Conservation (phyloP, 805 yeast species). For the Saturnispora serradocipensis region DNA sequence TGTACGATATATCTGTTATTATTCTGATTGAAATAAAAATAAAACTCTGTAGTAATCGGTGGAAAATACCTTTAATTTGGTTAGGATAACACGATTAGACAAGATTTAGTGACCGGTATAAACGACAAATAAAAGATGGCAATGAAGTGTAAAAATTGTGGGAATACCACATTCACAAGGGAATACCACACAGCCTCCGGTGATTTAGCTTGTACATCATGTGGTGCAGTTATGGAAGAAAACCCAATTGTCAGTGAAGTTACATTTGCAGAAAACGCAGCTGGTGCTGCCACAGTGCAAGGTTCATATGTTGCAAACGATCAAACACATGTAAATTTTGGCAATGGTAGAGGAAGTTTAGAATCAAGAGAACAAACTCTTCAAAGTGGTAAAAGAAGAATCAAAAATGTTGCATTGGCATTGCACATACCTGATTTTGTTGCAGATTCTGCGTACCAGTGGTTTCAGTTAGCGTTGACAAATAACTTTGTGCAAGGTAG, state of each 20-base stretch:
- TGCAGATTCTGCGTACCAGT: slow-evolving; percentile 76
- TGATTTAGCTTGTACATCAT: slow-evolving; percentile 67
- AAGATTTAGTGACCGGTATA: background rate
- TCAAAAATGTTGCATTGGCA: slow-evolving; percentile 71
- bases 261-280: slow-evolving; percentile 82
- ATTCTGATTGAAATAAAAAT: background rate
- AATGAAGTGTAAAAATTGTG: slow-evolving; percentile 35
- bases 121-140: background rate
- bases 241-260: slow-evolving; percentile 94
- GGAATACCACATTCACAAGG: slow-evolving; percentile 41
- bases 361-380: slow-evolving; percentile 88
- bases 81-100: background rate
- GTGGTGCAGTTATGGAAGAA: slow-evolving; percentile 87
- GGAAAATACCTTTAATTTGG: background rate
- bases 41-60: background rate
- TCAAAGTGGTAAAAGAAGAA: slow-evolving; percentile 70
- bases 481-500: slow-evolving; percentile 96
- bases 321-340: slow-evolving; percentile 65
- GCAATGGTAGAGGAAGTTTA: slow-evolving; percentile 62
- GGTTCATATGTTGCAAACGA: slow-evolving; percentile 90
- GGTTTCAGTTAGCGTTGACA: slow-evolving; percentile 82
- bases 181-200: slow-evolving; percentile 54
- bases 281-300: slow-evolving; percentile 93
- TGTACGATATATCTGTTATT: background rate
- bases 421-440: slow-evolving; percentile 76